phyloP scores from a whole-genome alignment of 192 early-diverging fungal species.

The Rhizophlyctis rosea region DNA sequence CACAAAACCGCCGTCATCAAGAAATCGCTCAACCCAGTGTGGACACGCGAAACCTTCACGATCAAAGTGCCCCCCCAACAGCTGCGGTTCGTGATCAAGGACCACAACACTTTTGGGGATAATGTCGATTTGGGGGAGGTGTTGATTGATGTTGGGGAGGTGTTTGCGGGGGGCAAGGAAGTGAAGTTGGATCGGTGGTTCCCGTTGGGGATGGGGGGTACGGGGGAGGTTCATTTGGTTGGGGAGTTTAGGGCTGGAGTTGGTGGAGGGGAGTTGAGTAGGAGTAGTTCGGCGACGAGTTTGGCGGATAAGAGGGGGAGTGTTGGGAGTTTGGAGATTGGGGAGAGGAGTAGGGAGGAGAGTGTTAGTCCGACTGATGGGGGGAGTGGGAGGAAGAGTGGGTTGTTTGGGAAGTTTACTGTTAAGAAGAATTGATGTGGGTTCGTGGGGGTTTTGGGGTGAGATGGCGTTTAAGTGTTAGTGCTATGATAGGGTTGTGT shows the following conservation, averaged over 20 bases:
- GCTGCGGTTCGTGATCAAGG: slow-evolving; percentile 61
- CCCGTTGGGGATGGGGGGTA: slow-evolving; percentile 35
- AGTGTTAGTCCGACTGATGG: neutral
- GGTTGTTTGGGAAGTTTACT: slow-evolving; percentile 1
- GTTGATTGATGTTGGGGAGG: slow-evolving; percentile 47
- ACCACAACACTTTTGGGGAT: slow-evolving; percentile 64
- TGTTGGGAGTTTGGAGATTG: neutral
- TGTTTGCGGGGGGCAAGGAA: neutral
- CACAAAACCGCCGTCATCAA: slow-evolving; percentile 68
- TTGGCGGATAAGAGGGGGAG: neutral
- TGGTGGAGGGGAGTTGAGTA: neutral
- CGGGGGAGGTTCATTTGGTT: slow-evolving; percentile 28
- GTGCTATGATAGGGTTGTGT: neutral
- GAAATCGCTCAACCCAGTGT: slow-evolving; percentile 65
- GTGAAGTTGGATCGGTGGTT: slow-evolving; percentile 36
- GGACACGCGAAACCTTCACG: slow-evolving; percentile 42
- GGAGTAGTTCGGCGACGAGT: neutral
- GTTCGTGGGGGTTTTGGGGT: neutral
- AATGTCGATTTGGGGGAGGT: slow-evolving; percentile 65
- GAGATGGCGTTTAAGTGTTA: neutral
- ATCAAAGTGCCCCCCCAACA: slow-evolving; percentile 26
- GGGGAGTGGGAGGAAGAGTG: neutral
- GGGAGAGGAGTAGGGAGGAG: neutral
- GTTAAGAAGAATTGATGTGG: neutral
- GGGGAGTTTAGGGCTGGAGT: slow-evolving; percentile 12